phyloP scores from a whole-genome alignment of 495 filamentous ascomycete species.

The Podospora didyma region DNA sequence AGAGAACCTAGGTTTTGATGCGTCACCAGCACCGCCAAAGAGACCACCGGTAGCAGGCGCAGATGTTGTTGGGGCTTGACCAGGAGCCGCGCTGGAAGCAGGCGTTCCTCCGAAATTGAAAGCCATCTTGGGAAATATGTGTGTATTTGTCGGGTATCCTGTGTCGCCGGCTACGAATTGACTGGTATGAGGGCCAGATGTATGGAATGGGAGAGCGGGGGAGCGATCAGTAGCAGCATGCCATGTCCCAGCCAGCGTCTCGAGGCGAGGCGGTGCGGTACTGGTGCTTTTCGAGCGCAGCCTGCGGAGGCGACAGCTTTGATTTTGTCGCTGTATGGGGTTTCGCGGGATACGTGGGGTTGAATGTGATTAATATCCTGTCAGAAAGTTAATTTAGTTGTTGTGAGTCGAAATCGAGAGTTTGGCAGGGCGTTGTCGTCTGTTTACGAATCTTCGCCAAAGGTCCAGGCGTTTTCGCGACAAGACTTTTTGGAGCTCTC shows the following conservation, averaged over 20 bases:
- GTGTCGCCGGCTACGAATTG: background rate
- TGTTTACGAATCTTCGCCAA: constrained; percentile 3
- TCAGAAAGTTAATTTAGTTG: too few relatives aligned
- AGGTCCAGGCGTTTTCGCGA: background rate
- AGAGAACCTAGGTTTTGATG: constrained; percentile 20
- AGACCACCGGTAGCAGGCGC: constrained; percentile 37
- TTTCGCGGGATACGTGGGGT: too few relatives aligned
- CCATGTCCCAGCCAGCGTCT: constrained; percentile 4
- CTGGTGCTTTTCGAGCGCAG: background rate
- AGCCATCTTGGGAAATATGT: constrained; percentile 18
- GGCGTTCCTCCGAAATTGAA: constrained; percentile 36
- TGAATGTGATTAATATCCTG: too few relatives aligned
- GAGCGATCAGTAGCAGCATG: constrained; percentile 1
- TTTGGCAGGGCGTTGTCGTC: background rate
- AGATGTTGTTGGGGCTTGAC: constrained; percentile 32
- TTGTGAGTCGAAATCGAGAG: background rate
- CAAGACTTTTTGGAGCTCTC: constrained; percentile 22
- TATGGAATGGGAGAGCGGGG: background rate
- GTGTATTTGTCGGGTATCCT: background rate
- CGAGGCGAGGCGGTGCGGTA: background rate
- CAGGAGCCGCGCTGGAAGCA: constrained; percentile 32
- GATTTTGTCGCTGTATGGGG: too few relatives aligned
- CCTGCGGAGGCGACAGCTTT: background rate
- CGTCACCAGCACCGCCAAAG: constrained; percentile 26
- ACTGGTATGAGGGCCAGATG: background rate